A percentile compares a stretch with the other conserved stretches of the same genome.
Conservation (phyloP, 768 basidiomycete genomes). For the Mycena galopus region DNA sequence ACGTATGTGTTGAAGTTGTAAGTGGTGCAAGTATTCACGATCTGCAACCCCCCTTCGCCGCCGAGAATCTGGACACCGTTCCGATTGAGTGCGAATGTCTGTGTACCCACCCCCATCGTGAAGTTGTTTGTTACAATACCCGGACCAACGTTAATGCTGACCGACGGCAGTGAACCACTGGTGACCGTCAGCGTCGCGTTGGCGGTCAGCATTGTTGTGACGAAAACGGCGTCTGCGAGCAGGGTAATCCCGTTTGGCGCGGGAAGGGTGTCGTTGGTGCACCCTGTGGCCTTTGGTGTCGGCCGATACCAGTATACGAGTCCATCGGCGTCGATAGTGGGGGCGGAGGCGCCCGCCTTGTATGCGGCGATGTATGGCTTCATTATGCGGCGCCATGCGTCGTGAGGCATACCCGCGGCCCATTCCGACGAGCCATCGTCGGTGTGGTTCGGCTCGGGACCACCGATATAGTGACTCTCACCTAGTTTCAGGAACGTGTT, state of each 20-base stretch:
- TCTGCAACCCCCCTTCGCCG: constrained; percentile 22
- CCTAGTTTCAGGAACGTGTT: constrained; percentile 29
- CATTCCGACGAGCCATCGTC: constrained; percentile 38
- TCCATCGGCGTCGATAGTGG: constrained; percentile 31
- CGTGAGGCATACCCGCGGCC: constrained; percentile 36
- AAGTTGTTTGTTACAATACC: constrained; percentile 19
- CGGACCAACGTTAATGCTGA: constrained; percentile 12
- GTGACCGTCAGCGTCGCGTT: constrained; percentile 26
- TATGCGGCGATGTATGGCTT: constrained; percentile 37
- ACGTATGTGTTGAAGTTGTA: constrained; percentile 25
- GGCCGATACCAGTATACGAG: constrained; percentile 41
- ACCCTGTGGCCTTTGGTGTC: constrained; percentile 25
- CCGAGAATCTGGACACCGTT: constrained; percentile 19
- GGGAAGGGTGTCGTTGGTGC: constrained; percentile 29
- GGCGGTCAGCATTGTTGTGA: constrained; percentile 20
- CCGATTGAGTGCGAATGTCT: constrained; percentile 14
- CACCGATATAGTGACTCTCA: constrained; percentile 55
- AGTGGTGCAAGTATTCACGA: constrained; percentile 5
- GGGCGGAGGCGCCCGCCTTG: constrained; percentile 33
- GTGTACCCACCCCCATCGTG: constrained; percentile 24
- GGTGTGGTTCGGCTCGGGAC: constrained; percentile 35
- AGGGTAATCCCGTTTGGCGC: constrained; percentile 26
- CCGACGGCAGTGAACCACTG: constrained; percentile 16
- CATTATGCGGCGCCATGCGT: constrained; percentile 37
- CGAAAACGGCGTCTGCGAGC: constrained; percentile 27